Percentiles rank a stretch among this genome's conserved stretches.
Conservation (phyloP, 1,139 yeast genomes). For the Geotrichum reessii region DNA sequence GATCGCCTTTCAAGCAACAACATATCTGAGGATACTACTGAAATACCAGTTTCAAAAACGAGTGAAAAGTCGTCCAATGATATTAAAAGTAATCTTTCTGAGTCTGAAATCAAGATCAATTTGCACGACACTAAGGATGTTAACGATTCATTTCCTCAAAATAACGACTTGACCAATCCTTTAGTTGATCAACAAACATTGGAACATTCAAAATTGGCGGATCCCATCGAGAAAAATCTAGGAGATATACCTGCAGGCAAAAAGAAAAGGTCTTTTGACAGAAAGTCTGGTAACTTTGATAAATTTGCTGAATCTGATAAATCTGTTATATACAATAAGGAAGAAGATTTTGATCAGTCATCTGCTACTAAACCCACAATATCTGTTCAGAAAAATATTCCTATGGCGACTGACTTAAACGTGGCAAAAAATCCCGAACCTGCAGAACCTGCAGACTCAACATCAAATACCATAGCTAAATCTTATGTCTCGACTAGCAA, state of each 20-base stretch:
- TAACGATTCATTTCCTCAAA: not conserved
- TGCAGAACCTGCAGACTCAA: not conserved
- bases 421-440: not conserved
- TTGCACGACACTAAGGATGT: not conserved
- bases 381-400: not conserved
- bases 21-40: not conserved
- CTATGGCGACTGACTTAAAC: not conserved
- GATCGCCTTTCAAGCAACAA: not conserved
- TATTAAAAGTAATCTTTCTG: not conserved
- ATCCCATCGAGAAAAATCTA: not conserved
- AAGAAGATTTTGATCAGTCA: too few species aligned
- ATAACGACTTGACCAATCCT: not conserved
- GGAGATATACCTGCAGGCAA: not conserved
- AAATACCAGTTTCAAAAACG: not conserved
- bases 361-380: not conserved
- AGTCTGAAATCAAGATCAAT: not conserved
- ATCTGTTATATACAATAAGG: too few species aligned
- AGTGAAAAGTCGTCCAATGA: not conserved
- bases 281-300: not conserved
- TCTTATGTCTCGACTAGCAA: not conserved
- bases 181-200: not conserved
- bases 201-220: not conserved
- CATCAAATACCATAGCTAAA: not conserved
- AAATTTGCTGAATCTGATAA: not conserved
- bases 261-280: not conserved